A percentile compares a stretch with the other conserved stretches of the same genome.
These are phyloP conservation scores for Cladosporium sp. DNA, from an alignment of 2,329 filamentous ascomycete species.

Conservation along the genomic window DNA sequence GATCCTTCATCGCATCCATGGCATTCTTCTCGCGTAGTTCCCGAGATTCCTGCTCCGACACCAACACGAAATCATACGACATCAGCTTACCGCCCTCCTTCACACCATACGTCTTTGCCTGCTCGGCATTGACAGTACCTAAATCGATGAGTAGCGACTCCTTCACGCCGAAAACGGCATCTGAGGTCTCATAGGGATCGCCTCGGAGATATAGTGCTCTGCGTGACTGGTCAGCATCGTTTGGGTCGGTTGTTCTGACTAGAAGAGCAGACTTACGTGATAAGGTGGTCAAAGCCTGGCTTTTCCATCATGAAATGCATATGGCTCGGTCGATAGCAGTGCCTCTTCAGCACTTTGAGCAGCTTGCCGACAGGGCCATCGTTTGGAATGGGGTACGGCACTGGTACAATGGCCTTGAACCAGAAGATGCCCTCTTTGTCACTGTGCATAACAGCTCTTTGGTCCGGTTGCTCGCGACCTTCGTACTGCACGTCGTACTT, in stretches of 20 bases:
- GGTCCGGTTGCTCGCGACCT: slow-evolving; percentile 61
- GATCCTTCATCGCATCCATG: slow-evolving; percentile 59
- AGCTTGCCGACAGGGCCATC: slow-evolving; percentile 79
- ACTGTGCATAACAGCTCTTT: slow-evolving; percentile 65
- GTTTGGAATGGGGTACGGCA: slow-evolving; percentile 79
- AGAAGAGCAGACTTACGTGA: slow-evolving; percentile 60
- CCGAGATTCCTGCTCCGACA: slow-evolving; percentile 65
- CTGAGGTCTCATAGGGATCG: slow-evolving; percentile 76
- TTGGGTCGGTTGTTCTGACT: not conserved
- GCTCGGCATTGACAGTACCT: slow-evolving; percentile 48
- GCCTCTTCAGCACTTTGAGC: slow-evolving; percentile 62
- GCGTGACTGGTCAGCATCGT: slow-evolving; percentile 13
- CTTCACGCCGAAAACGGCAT: slow-evolving; percentile 85
- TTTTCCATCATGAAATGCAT: slow-evolving; percentile 90
- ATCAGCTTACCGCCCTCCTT: slow-evolving; percentile 54
- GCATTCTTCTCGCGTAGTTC: slow-evolving; percentile 64
- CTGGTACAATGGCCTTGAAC: slow-evolving; percentile 80
- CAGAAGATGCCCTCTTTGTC: slow-evolving; percentile 73
- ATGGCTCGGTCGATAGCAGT: slow-evolving; percentile 72
- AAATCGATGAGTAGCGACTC: slow-evolving; percentile 69
- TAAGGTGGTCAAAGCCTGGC: slow-evolving; percentile 70
- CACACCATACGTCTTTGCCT: slow-evolving; percentile 59
- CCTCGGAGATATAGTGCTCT: slow-evolving; percentile 73
- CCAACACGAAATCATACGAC: slow-evolving; percentile 71
- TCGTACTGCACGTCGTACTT: slow-evolving; percentile 78